Evolutionary conservation across 495 filamentous ascomycete species (phyloP).

Genomic region (Tuber magnatum): DNA sequence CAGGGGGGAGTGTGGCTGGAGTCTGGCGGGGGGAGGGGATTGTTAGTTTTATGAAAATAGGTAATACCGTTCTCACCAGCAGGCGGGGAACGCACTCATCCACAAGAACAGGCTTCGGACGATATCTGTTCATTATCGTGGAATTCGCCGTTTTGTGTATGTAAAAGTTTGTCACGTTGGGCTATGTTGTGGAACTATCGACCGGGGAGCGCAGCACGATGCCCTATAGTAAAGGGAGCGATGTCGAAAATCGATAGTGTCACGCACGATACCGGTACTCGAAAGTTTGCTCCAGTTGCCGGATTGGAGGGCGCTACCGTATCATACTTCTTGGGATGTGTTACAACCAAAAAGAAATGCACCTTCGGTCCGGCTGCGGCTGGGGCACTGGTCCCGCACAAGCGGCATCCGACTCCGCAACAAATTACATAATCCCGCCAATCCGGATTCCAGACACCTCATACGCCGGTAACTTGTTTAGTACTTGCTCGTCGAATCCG

Average conservation of each 20-base stretch:
- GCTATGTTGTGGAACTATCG: background rate
- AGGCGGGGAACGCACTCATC: slow-evolving; percentile 20
- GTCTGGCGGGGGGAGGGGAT: slow-evolving; percentile 11
- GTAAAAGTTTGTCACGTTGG: background rate
- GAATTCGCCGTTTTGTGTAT: background rate
- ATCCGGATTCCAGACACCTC: no score
- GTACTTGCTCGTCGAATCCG: no score
- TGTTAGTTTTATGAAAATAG: background rate
- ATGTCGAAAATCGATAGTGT: background rate
- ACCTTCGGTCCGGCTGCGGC: no score
- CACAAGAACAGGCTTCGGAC: slow-evolving; percentile 22
- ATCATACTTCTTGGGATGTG: background rate
- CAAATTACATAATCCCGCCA: no score
- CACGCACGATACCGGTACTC: no score
- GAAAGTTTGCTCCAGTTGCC: background rate
- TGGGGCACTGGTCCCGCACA: no score
- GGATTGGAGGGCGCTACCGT: background rate
- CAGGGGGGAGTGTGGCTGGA: slow-evolving; percentile 35
- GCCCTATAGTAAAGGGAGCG: background rate
- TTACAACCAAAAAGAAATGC: no score
- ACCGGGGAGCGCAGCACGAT: background rate
- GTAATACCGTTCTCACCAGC: background rate
- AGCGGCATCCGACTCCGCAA: no score
- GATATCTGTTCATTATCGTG: slow-evolving; percentile 16
- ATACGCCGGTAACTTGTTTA: no score